Evolutionary conservation across 345 rosid genomes (phyloP), one percentile per base, ranked within the genome.

Genomic region (Laguncularia racemosa): DNA sequence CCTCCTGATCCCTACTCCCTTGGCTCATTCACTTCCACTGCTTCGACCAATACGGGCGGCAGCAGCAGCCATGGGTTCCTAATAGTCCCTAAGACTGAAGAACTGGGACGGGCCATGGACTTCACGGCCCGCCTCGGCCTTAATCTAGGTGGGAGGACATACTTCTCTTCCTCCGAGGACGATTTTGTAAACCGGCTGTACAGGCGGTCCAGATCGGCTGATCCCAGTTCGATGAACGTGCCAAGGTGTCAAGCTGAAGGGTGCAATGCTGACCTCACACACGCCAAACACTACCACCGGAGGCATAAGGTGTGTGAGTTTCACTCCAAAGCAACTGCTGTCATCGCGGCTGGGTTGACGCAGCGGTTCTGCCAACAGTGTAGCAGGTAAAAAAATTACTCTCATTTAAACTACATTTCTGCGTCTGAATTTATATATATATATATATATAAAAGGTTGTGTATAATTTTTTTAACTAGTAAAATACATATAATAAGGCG

Each of bases 351-450:
- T 67, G 96, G 99, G 9, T 66, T 84, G 59, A 89, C 96, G 70
- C 99, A 93, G 80, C 88, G 99, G 20, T 93, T 93, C 82, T 93
- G 99, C 79, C 99, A 93, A 71, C 99, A 93, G 79, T 93, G 99
- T 55, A 93, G 99, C 97, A 89, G 99, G 99, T 66, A 48, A 53
- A 2, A 19, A n/a, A 28, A 71, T 60, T 57, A 17, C 17, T 52
- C 16, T 19, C 17, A n/a, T 0, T 6, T 6, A 6, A 6, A 23
- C 28, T 23, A 23, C 28, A 23, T 23, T 23, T 23, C 28, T 23
- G 3, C 3, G 28, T 23, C 28, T 1, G 28, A 1, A 23, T 23
- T 23, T 23, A 23, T n/a, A n/a, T 23, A 23, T 23, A 23, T 23
- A 23, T 23, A 23, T 23, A 23, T 23, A 23, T 23, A 23, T 23